These are phyloP conservation scores for Elaeis oleifera DNA, from an alignment of 202 grass and related monocot species.

Conservation along the genomic window DNA sequence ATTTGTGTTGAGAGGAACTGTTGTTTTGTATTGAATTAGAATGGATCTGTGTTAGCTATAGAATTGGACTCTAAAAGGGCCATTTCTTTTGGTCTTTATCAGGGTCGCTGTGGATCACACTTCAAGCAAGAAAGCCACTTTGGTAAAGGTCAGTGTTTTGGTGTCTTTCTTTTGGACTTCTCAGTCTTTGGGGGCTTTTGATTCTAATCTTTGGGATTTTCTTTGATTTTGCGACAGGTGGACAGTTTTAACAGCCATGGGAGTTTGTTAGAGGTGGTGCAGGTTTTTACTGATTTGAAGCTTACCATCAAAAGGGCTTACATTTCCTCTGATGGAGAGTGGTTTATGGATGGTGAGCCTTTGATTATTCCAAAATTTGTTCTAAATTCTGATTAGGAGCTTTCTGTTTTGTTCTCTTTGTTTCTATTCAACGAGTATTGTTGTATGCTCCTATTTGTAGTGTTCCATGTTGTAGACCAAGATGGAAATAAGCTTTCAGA, in stretches of 20 bases:
- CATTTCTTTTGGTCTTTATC: slow-evolving; percentile 21
- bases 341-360: slow-evolving; percentile 95
- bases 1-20: no score
- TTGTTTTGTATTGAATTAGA: no score
- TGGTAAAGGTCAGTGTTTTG: slow-evolving; percentile 50
- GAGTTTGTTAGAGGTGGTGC: slow-evolving; percentile 91
- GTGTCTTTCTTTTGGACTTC: not conserved
- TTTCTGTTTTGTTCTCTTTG: slow-evolving; percentile 18
- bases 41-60: no score
- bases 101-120: slow-evolving; percentile 90
- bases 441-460: slow-evolving; percentile 35
- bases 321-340: slow-evolving; percentile 97
- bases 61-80: slow-evolving; percentile 3
- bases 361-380: not conserved
- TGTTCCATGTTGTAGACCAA: slow-evolving; percentile 98
- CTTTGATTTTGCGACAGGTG: slow-evolving; percentile 42
- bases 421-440: not conserved
- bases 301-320: slow-evolving; percentile 89
- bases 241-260: slow-evolving; percentile 95
- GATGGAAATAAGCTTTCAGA: slow-evolving; percentile 88
- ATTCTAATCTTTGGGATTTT: not conserved
- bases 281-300: slow-evolving; percentile 93
- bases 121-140: slow-evolving; percentile 67
- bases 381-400: not conserved
- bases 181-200: not conserved